A percentile compares a stretch with the other conserved stretches of the same genome.
phyloP scores from a whole-genome alignment of 2,329 filamentous ascomycete species.

The Lasiodiplodia sp. region DNA sequence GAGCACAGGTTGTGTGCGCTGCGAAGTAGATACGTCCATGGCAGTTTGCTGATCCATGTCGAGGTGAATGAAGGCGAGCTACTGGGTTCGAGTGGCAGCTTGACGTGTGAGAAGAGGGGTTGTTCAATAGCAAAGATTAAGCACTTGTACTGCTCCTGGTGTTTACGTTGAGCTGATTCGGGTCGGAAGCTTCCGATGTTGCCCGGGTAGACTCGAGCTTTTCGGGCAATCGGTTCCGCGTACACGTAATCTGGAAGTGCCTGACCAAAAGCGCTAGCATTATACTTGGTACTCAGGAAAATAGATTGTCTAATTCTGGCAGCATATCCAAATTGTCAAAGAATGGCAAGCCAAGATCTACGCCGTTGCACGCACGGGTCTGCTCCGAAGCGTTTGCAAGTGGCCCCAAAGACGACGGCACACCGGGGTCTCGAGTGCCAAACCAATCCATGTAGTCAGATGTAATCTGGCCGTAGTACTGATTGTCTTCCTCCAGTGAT shows the following conservation, averaged over 20 bases:
- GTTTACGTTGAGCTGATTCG: too few relatives aligned
- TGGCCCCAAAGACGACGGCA: not conserved
- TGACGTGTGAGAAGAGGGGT: too few relatives aligned
- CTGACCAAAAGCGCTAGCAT: too few relatives aligned
- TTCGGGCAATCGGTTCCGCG: too few relatives aligned
- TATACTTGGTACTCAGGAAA: not conserved
- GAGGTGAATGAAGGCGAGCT: not conserved
- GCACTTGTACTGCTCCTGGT: too few relatives aligned
- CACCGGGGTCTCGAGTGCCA: not conserved
- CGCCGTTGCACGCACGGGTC: not conserved
- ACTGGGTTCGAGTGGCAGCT: not conserved
- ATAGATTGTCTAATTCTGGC: not conserved
- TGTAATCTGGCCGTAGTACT: not conserved
- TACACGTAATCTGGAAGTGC: too few relatives aligned
- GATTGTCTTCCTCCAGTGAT: not conserved
- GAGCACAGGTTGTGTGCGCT: too few relatives aligned
- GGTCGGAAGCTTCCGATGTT: too few relatives aligned
- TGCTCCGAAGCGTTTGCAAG: not conserved
- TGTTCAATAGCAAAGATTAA: too few relatives aligned
- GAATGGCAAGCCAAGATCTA: not conserved
- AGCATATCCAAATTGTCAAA: not conserved
- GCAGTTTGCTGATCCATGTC: too few relatives aligned
- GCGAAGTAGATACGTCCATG: too few relatives aligned
- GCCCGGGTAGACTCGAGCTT: too few relatives aligned
- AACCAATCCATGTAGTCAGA: not conserved